phyloP scores from a whole-genome alignment of 768 basidiomycete genomes.

The Mycena kentingensis region DNA sequence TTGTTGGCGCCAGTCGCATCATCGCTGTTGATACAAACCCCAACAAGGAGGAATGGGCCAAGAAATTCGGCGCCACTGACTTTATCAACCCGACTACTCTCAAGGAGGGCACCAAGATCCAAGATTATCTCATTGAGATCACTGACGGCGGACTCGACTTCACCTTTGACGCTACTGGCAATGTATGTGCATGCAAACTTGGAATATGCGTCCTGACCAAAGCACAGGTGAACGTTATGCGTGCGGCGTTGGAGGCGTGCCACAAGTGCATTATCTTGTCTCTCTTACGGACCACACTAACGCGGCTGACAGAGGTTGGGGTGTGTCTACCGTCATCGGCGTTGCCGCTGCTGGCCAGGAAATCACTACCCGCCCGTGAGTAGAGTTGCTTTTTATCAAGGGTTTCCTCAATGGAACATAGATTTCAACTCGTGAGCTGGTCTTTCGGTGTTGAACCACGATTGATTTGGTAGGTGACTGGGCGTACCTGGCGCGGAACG shows the following conservation, averaged over 20 bases:
- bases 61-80: constrained; percentile 92
- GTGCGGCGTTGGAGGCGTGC: constrained; percentile 94
- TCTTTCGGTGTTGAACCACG: constrained; percentile 29
- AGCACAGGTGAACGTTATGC: constrained; percentile 83
- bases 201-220: neutral
- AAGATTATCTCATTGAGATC: constrained; percentile 86
- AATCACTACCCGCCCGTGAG: constrained; percentile 85
- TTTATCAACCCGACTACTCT: constrained; percentile 84
- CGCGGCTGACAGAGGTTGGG: constrained; percentile 71
- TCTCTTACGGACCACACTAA: neutral
- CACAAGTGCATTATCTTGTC: constrained; percentile 56
- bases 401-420: constrained; percentile 20
- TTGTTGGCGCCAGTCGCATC: constrained; percentile 82
- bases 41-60: constrained; percentile 83
- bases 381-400: constrained; percentile 14
- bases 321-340: constrained; percentile 92
- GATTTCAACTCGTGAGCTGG: constrained; percentile 54
- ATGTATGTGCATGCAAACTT: constrained; percentile 44
- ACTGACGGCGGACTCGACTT: constrained; percentile 97
- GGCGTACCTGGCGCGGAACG: constrained; percentile 90
- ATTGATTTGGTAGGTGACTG: constrained; percentile 63
- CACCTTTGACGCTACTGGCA: constrained; percentile 97
- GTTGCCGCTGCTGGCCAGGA: constrained; percentile 98
- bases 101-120: constrained; percentile 79
- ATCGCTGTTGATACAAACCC: constrained; percentile 93